These are phyloP conservation scores for Cytospora piceae DNA, from an alignment of 2,329 filamentous ascomycete genomes.

Conservation along the genomic window DNA sequence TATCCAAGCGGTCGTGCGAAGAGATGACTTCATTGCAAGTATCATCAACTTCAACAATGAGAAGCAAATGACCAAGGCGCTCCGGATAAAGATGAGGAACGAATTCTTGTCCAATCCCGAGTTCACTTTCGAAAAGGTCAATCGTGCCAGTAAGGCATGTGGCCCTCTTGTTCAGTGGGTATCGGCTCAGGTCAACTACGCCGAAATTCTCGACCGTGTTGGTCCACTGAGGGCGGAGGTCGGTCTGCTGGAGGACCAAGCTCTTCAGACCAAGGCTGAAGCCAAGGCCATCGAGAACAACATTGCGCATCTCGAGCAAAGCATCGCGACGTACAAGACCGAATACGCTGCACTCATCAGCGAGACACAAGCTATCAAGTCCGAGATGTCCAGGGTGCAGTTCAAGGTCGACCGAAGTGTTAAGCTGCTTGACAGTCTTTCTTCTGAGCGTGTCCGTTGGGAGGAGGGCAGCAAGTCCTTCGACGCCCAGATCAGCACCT, in stretches of 20 bases:
- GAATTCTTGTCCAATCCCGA: slow-evolving; percentile 92
- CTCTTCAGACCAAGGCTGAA: slow-evolving; percentile 89
- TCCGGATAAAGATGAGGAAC: slow-evolving; percentile 86
- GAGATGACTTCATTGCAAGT: slow-evolving; percentile 95
- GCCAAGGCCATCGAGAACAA: slow-evolving; percentile 90
- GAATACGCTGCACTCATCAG: slow-evolving; percentile 96
- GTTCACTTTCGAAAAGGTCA: slow-evolving; percentile 95
- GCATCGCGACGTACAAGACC: slow-evolving; percentile 92
- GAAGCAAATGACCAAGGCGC: slow-evolving; percentile 82
- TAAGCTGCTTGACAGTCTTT: slow-evolving; percentile 88
- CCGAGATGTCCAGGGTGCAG: slow-evolving; percentile 93
- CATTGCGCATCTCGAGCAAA: slow-evolving; percentile 80
- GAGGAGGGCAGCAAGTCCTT: slow-evolving; percentile 98
- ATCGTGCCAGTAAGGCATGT: slow-evolving; percentile 94
- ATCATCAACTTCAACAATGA: slow-evolving; percentile 98
- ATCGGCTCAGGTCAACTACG: slow-evolving; percentile 93
- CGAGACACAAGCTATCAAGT: slow-evolving; percentile 95
- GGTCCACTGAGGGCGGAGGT: slow-evolving; percentile 93
- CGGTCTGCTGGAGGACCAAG: slow-evolving; percentile 80
- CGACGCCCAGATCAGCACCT: slow-evolving; percentile 94
- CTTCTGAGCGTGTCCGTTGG: slow-evolving; percentile 91
- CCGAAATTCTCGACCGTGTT: slow-evolving; percentile 93
- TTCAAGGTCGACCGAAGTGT: slow-evolving; percentile 98
- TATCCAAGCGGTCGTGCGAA: slow-evolving; percentile 84
- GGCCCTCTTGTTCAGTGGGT: slow-evolving; percentile 98